Conservation (phyloP, 73 alveolate genomes). For the Paramecium primaurelia region DNA sequence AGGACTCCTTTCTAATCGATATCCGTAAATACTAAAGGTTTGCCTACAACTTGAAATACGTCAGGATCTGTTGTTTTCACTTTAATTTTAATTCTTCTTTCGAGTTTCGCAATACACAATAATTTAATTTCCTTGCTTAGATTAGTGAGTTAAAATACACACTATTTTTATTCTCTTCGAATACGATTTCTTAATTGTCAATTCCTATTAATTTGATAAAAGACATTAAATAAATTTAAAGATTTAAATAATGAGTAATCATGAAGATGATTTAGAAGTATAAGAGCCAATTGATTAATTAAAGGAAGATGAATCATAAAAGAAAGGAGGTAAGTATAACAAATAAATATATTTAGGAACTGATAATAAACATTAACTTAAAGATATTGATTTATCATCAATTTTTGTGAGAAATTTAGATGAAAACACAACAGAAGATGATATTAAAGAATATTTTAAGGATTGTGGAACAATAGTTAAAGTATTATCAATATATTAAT, state of each 20-base stretch:
- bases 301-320: neutral
- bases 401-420: conserved; percentile 35
- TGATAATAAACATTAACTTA: neutral
- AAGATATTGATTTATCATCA: conserved; percentile 18
- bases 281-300: neutral
- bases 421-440: conserved; percentile 44
- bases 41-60: neutral
- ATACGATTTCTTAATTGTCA: neutral
- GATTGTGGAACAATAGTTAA: conserved; percentile 46
- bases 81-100: neutral
- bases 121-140: neutral
- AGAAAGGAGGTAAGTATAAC: neutral
- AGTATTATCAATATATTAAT: neutral
- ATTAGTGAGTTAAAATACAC: neutral
- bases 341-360: neutral
- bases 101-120: neutral
- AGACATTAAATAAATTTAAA: neutral
- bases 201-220: neutral
- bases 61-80: neutral
- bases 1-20: neutral
- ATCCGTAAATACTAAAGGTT: neutral
- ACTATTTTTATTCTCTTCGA: neutral
- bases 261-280: neutral
- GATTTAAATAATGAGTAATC: neutral
- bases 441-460: conserved; percentile 9